Base-by-base conservation (phyloP, 106 monocot genomes). In the Iris macrosiphon region DNA sequence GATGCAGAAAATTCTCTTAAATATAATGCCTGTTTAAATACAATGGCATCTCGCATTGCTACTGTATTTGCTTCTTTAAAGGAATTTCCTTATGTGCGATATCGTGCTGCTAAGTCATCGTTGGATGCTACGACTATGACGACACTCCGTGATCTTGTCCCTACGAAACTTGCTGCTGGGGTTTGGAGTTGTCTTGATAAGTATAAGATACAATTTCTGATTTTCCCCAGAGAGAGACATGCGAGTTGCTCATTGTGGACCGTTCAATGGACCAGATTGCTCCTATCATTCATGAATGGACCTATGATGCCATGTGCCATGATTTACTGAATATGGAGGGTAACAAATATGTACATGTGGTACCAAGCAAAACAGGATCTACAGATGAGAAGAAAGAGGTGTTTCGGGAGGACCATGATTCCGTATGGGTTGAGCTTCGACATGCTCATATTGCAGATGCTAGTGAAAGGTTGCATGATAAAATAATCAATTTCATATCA, bases 231-330 rank as follows among this genome's bases (percentile, higher is more conserved):
- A 76, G 64, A 30, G 87, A 87, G 52, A 92, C 92, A 40, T 92
- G 92, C 29, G 92, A 92, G 27, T 69, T 92, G 31, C 79, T 92
- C 40, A 92, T 92, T 44, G 63, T 92, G 23, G 92, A 92, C 35
- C 69, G 92, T 18, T 80, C 92, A 46, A 64, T 92, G 33, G 92
- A 92, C 62, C 87, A 87, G 92, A 87, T 92, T 74, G 82, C 92
- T 40, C 87, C 92, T 21, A 52, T 92, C 24, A 92, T 92, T 28
- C 92, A 92, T 62, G 92, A 92, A 54, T 92, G 92, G 92, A 92
- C 92, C 0, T 92, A 92, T 69, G 92, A 92, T 62, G 92, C 92
- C 33, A 92, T 92, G 87, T 92, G 92, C 50, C 87, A 77, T 72
- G 92, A 92, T 72, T 71, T 92, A 40, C 53, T 92, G 21, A 67